Conservation (phyloP, 306 rosid species). For the Alnus rubra region DNA sequence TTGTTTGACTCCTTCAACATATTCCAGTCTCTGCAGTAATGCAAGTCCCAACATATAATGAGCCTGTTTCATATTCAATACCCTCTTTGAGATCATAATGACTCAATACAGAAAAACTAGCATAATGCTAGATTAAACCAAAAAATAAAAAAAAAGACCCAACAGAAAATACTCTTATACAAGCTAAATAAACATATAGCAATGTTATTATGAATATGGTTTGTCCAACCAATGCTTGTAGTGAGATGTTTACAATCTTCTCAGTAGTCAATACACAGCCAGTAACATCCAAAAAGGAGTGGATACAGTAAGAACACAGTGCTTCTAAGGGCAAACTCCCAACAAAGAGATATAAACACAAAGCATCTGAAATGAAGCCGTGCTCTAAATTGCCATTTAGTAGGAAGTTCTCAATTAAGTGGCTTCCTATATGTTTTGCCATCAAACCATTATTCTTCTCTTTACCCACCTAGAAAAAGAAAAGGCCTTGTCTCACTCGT, state of each 20-base stretch:
- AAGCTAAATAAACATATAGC: neutral
- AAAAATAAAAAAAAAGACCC: neutral
- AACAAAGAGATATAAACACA: slow-evolving; percentile 2
- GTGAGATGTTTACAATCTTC: neutral
- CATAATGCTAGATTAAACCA: slow-evolving; percentile 1
- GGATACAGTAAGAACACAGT: neutral
- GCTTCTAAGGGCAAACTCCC: slow-evolving; percentile 1
- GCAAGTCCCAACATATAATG: slow-evolving; percentile 93
- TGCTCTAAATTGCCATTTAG: too few relatives aligned
- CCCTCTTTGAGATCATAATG: neutral
- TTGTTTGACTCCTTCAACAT: slow-evolving; percentile 64
- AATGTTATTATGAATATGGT: slow-evolving; percentile 13
- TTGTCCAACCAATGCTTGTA: neutral
- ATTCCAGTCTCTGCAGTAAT: slow-evolving; percentile 57
- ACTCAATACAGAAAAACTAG: slow-evolving; percentile 2
- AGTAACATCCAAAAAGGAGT: neutral
- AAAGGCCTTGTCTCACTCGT: too few relatives aligned
- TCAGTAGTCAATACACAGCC: neutral
- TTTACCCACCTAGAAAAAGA: too few relatives aligned
- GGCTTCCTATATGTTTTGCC: too few relatives aligned
- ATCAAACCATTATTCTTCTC: too few relatives aligned
- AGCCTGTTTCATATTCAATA: slow-evolving; percentile 51
- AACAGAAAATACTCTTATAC: slow-evolving; percentile 9
- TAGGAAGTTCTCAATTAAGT: too few relatives aligned
- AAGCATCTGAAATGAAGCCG: too few relatives aligned